These are phyloP conservation scores for Venustampulla echinocandica DNA, from an alignment of 495 filamentous ascomycete genomes.

Conservation along the genomic window DNA sequence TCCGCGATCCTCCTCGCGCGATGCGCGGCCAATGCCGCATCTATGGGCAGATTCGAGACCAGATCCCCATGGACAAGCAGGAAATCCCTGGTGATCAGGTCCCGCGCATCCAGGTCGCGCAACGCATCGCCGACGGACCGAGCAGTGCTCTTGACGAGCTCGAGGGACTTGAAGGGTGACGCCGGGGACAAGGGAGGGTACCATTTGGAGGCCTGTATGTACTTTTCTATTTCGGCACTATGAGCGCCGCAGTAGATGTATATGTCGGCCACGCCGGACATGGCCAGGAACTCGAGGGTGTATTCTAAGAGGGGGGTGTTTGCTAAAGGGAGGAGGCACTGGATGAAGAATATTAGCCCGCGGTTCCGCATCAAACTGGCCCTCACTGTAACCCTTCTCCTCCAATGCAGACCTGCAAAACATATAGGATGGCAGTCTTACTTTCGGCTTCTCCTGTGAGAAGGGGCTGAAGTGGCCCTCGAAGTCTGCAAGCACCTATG, in stretches of 20 bases:
- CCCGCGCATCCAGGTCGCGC: slow-evolving; percentile 82
- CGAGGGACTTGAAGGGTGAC: slow-evolving; percentile 77
- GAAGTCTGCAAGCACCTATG: slow-evolving; percentile 80
- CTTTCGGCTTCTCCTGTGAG: slow-evolving; percentile 78
- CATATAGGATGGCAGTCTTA: slow-evolving; percentile 34
- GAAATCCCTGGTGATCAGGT: slow-evolving; percentile 84
- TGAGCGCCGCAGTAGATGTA: slow-evolving; percentile 89
- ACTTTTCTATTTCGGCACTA: slow-evolving; percentile 78
- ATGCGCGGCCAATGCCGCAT: slow-evolving; percentile 68
- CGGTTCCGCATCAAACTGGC: too few species aligned
- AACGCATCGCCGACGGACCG: slow-evolving; percentile 87
- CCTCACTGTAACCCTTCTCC: not conserved
- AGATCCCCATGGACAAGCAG: slow-evolving; percentile 88
- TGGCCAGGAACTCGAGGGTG: slow-evolving; percentile 90
- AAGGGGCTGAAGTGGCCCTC: slow-evolving; percentile 87
- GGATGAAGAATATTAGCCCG: slow-evolving; percentile 1
- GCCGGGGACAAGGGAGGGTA: slow-evolving; percentile 30
- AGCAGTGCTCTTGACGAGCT: slow-evolving; percentile 76
- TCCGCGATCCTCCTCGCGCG: slow-evolving; percentile 71
- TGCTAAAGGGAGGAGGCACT: slow-evolving; percentile 91
- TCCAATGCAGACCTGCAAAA: not conserved
- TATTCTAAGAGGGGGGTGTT: slow-evolving; percentile 96
- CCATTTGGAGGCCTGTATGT: slow-evolving; percentile 48
- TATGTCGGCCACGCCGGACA: slow-evolving; percentile 84
- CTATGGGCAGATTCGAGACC: slow-evolving; percentile 82